Evolutionary conservation across 148 eudicot genomes (phyloP).

Genomic region (Heliosperma pusillum): DNA sequence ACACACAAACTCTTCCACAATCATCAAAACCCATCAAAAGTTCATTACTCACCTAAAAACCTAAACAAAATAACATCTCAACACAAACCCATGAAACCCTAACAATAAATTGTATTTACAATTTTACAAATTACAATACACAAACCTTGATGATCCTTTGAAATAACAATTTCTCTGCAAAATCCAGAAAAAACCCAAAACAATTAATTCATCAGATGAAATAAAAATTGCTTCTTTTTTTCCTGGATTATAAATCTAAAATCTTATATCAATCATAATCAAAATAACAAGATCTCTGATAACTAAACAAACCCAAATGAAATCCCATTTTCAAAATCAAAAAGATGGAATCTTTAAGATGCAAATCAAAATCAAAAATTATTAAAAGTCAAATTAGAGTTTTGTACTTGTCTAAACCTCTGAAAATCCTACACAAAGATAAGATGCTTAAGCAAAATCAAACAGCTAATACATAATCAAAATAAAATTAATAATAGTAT

Average conservation of each 20-base stretch:
- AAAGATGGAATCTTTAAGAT: not conserved
- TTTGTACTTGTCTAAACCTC: not conserved
- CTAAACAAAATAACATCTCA: not conserved
- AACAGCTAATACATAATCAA: not conserved
- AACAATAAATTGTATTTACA: slow-evolving; percentile 6
- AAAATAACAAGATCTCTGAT: slow-evolving; percentile 13
- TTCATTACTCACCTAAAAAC: slow-evolving; percentile 1
- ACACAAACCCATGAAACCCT: slow-evolving; percentile 3
- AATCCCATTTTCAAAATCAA: not conserved
- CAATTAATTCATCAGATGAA: not conserved
- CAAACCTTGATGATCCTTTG: slow-evolving; percentile 12
- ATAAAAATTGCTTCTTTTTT: not conserved
- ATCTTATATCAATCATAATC: not conserved
- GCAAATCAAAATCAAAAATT: not conserved
- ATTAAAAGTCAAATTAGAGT: slow-evolving; percentile 16
- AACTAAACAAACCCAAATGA: not conserved
- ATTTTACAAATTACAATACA: not conserved
- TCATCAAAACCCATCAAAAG: slow-evolving; percentile 29
- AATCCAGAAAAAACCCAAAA: not conserved
- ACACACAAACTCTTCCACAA: slow-evolving; percentile 19
- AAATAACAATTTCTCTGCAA: slow-evolving; percentile 14
- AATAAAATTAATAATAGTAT: slow-evolving; percentile 9
- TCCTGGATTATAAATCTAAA: not conserved
- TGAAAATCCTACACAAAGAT: slow-evolving; percentile 17
- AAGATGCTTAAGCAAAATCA: slow-evolving; percentile 21